phyloP scores from a whole-genome alignment of 2,329 filamentous ascomycete genomes.

The Triangularia setosa region DNA sequence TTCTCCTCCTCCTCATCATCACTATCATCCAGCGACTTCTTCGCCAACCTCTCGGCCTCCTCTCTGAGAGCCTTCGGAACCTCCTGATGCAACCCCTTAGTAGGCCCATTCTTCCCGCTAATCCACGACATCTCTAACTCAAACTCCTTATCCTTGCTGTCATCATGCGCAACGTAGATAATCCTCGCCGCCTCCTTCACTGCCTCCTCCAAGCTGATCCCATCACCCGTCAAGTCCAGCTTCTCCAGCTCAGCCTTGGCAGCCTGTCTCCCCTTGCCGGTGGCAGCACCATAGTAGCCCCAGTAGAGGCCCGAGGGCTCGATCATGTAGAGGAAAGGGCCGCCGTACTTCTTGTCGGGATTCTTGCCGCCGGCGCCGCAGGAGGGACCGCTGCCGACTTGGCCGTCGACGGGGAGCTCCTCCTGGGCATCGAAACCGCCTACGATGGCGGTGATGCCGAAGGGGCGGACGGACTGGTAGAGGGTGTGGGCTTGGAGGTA shows the following conservation, averaged over 20 bases:
- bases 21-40: conserved; percentile 82
- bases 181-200: conserved; percentile 96
- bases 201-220: conserved; percentile 77
- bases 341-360: conserved; percentile 70
- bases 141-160: conserved; percentile 99
- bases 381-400: conserved; percentile 77
- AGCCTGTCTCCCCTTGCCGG: conserved; percentile 92
- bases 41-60: conserved; percentile 89
- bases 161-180: conserved; percentile 95
- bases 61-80: conserved; percentile 87
- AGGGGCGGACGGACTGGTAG: conserved; percentile 93
- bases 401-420: conserved; percentile 80
- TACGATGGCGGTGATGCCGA: conserved; percentile 92
- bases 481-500: conserved; percentile 98
- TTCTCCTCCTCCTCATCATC: conserved; percentile 68
- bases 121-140: conserved; percentile 99
- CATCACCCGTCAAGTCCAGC: conserved; percentile 73
- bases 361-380: conserved; percentile 82
- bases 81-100: conserved; percentile 87
- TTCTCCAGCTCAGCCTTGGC: conserved; percentile 99
- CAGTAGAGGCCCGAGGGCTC: conserved; percentile 96
- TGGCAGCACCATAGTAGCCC: conserved; percentile 98
- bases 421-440: conserved; percentile 89
- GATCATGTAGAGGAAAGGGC: conserved; percentile 96
- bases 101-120: conserved; percentile 77